Evolutionary conservation across 495 filamentous ascomycete species (phyloP).

Genomic region (Trichocladium antarcticum): DNA sequence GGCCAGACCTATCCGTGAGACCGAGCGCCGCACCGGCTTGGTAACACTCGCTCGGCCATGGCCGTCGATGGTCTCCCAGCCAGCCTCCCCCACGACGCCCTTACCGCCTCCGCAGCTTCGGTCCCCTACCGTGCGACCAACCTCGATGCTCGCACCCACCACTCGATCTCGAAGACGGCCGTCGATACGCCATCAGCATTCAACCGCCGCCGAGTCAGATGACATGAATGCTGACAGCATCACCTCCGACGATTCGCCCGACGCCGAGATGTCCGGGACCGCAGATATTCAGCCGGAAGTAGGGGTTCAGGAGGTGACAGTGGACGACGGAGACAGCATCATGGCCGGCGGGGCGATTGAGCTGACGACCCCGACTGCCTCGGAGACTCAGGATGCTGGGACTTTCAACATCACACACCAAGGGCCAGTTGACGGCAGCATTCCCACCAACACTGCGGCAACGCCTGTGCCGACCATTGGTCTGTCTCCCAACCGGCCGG

Average conservation of each 20-base stretch:
- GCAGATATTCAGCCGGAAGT: conserved; percentile 68
- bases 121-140: conserved; percentile 42
- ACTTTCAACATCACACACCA: conserved; percentile 97
- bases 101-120: conserved; percentile 50
- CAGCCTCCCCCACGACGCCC: conserved; percentile 87
- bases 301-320: conserved; percentile 65
- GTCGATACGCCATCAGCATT: conserved; percentile 77
- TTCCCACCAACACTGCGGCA: conserved; percentile 49
- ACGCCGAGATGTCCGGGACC: conserved; percentile 58
- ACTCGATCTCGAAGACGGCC: conserved; percentile 49
- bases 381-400: conserved; percentile 72
- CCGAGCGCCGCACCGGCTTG: conserved; percentile 79
- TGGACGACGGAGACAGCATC: conserved; percentile 65
- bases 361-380: conserved; percentile 63
- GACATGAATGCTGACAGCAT: conserved; percentile 75
- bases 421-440: conserved; percentile 74
- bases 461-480: conserved; percentile 52
- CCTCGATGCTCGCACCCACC: conserved; percentile 37
- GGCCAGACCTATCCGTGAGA: conserved; percentile 70
- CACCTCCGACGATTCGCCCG: conserved; percentile 52
- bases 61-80: conserved; percentile 58
- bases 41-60: conserved; percentile 58
- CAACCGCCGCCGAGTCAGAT: conserved; percentile 74
- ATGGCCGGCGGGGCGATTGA: conserved; percentile 65
- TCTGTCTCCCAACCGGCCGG: conserved; percentile 65